These are phyloP conservation scores for Pinus tabuliformis DNA, from an alignment of 75 land plant genomes.

Conservation along the genomic window DNA sequence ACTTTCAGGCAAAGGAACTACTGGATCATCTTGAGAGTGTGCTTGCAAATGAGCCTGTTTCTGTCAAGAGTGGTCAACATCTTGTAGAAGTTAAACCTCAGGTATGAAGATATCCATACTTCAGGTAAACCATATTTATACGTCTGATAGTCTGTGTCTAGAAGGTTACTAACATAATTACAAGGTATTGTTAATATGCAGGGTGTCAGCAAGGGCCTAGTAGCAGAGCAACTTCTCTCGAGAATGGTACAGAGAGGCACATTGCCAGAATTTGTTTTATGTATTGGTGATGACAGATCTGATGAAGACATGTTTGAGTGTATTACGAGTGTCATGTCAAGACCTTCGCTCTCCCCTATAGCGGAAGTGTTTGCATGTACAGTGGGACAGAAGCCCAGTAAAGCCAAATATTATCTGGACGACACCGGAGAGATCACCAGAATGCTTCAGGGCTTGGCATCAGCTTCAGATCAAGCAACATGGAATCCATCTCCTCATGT, in stretches of 20 bases:
- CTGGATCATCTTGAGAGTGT: slow-evolving; percentile 37
- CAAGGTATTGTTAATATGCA: slow-evolving; percentile 14
- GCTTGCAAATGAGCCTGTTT: slow-evolving; percentile 36
- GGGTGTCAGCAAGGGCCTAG: slow-evolving; percentile 79
- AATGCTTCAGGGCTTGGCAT: slow-evolving; percentile 65
- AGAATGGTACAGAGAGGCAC: slow-evolving; percentile 38
- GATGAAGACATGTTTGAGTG: slow-evolving; percentile 91
- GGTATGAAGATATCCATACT: slow-evolving; percentile 7
- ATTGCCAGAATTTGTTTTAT: slow-evolving; percentile 64
- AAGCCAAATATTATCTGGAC: slow-evolving; percentile 75
- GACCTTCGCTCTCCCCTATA: slow-evolving; percentile 49
- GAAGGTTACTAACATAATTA: background rate
- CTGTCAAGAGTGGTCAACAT: slow-evolving; percentile 35
- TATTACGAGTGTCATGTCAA: slow-evolving; percentile 32
- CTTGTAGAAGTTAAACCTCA: slow-evolving; percentile 37
- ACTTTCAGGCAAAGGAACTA: slow-evolving; percentile 32
- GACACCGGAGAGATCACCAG: slow-evolving; percentile 58
- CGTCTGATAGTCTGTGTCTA: background rate
- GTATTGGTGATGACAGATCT: slow-evolving; percentile 76
- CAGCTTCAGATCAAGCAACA: slow-evolving; percentile 44
- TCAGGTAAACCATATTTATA: background rate
- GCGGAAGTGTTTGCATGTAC: slow-evolving; percentile 82
- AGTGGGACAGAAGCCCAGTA: slow-evolving; percentile 83
- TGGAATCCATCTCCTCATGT: slow-evolving; percentile 1
- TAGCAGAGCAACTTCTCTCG: slow-evolving; percentile 46